Base-by-base conservation (phyloP, 2,329 filamentous ascomycete species). In the Trichoderma sp. region DNA sequence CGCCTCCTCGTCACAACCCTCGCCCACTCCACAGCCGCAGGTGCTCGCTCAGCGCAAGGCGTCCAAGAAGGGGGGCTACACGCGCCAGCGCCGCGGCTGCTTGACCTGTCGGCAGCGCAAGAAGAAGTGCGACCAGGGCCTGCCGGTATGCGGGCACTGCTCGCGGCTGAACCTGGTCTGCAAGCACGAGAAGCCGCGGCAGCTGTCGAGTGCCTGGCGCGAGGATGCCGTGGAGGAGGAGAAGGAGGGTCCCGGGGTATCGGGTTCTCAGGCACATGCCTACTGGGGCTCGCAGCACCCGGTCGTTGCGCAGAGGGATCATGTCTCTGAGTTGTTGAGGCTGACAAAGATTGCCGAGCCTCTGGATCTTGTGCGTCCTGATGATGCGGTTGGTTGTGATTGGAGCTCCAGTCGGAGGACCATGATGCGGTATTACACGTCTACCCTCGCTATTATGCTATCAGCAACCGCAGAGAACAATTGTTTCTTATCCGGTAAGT, bases 401-500 rank as follows among this genome's bases (percentile, higher is more conserved):
- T 21, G 30, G 57, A 48, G 19, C 30, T 50, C 57, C 15, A 50
- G 57, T 26, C 44, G 57, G 19, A 50, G 57, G 26, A 26, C 57
- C 30, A 60, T 60, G 57, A 60, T 60, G 57, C 57, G 57, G 34
- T 60, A 60, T 30, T 60, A 60, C 45, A 60, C 57, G 26, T 60
- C 57, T 21, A 60, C 57, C 7, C 44, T 60, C 5, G 57, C 57
- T n/a, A 50, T 60, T 28, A 60, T 60, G 57, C 30, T 60, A 41
- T 60, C 57, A 17, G 57, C 57, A n/a, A 60, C 57, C 21, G 57
- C 57, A 4, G 57, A 60, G 50, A 60, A 60, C 19, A 60, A 60
- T 14, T 60, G 57, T 14, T 60, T 60, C 19, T 34, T 60, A 26
- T 60, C 57, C 12, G 57, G 57, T 60, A 9, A 50, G 45, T 41